Conservation (phyloP, 2,329 filamentous ascomycete genomes). For the Cercospora sp. region DNA sequence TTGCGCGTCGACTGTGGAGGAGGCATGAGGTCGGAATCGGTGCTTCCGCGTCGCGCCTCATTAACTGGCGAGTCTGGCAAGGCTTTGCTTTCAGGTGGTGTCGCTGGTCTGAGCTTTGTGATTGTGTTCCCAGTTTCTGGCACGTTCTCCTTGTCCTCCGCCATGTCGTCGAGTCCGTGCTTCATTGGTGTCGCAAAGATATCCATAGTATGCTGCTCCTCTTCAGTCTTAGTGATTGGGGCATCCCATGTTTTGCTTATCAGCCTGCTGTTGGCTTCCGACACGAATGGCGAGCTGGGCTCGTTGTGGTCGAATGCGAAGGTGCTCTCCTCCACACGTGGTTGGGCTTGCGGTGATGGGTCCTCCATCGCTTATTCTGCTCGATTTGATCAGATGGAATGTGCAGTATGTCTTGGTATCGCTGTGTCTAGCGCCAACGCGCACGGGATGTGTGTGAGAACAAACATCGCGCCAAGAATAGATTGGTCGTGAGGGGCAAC, state of each 20-base stretch:
- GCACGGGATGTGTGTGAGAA: background rate
- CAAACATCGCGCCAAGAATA: background rate
- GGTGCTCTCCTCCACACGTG: conserved; percentile 25
- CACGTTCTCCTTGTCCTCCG: conserved; percentile 39
- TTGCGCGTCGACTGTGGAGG: conserved; percentile 34
- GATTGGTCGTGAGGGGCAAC: background rate
- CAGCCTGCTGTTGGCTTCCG: conserved; percentile 43
- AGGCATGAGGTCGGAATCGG: conserved; percentile 36
- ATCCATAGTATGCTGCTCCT: conserved; percentile 25
- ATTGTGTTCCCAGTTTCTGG: conserved; percentile 21
- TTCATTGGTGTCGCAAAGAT: conserved; percentile 22
- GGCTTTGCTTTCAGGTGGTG: conserved; percentile 28
- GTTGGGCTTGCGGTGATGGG: conserved; percentile 17
- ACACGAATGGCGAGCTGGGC: conserved; percentile 52
- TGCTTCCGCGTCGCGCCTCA: conserved; percentile 28
- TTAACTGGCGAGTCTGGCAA: conserved; percentile 17
- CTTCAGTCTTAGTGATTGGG: conserved; percentile 20
- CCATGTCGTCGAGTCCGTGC: conserved; percentile 12
- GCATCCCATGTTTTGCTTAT: conserved; percentile 35
- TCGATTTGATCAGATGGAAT: conserved; percentile 13
- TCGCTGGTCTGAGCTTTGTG: conserved; percentile 29
- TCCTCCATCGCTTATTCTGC: conserved; percentile 25
- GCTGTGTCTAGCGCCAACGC: conserved; percentile 12
- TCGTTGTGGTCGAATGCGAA: conserved; percentile 38
- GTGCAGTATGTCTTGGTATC: conserved; percentile 11